Percentiles rank a stretch among this genome's conserved stretches.
These are phyloP conservation scores for Jatropha multifida DNA, from an alignment of 441 rosid genomes.

Conservation along the genomic window DNA sequence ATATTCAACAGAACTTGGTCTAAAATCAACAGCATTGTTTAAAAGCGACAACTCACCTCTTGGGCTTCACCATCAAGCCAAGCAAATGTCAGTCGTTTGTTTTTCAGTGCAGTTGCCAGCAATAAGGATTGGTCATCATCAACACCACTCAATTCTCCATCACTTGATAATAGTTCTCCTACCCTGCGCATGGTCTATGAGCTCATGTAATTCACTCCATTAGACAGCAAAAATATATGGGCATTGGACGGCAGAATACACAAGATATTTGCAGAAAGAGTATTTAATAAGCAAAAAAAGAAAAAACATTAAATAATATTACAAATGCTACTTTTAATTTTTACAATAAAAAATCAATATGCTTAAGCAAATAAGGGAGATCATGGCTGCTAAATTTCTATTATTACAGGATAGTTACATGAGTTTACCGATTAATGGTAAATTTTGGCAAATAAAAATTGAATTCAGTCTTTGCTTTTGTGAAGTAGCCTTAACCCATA, in stretches of 20 bases:
- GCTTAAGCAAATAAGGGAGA: not conserved
- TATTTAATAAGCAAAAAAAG: not conserved
- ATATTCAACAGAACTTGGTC: not conserved
- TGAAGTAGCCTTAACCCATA: slow-evolving; percentile 13
- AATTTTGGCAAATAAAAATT: not conserved
- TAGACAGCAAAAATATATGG: slow-evolving; percentile 23
- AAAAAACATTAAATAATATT: not conserved
- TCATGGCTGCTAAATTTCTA: not conserved
- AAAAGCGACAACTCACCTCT: slow-evolving; percentile 43
- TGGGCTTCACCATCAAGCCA: slow-evolving; percentile 99
- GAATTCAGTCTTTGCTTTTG: not conserved
- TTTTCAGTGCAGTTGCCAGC: slow-evolving; percentile 52
- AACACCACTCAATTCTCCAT: slow-evolving; percentile 35
- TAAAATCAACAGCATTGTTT: slow-evolving; percentile 11
- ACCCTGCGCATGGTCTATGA: slow-evolving; percentile 91
- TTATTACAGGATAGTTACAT: not conserved
- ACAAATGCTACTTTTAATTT: not conserved
- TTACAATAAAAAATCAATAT: not conserved
- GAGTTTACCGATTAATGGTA: not conserved
- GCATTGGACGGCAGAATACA: not conserved
- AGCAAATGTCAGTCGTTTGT: slow-evolving; percentile 71
- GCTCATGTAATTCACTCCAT: slow-evolving; percentile 36
- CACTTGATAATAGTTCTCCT: slow-evolving; percentile 52
- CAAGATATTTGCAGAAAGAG: not conserved
- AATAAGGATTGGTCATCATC: slow-evolving; percentile 45